Evolutionary conservation across 768 basidiomycete genomes (phyloP).

Genomic region (Suillus hirtellus): DNA sequence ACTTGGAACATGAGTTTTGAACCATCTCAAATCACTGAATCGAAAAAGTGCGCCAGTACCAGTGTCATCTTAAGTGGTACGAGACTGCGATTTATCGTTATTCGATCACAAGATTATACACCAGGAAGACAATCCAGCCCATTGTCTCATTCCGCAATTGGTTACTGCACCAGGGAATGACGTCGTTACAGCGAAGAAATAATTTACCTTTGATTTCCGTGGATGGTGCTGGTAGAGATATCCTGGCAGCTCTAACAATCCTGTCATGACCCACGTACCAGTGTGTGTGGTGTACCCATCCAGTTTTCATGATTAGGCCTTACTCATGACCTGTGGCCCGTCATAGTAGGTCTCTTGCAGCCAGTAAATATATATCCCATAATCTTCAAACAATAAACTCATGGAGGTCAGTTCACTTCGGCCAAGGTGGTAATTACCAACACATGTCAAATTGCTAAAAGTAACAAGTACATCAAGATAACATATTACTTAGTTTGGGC

Average conservation of each 20-base stretch:
- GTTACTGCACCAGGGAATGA: too few relatives aligned
- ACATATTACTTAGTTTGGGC: not conserved
- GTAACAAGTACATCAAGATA: not conserved
- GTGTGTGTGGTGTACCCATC: not conserved
- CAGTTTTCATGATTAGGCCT: not conserved
- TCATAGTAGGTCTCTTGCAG: not conserved
- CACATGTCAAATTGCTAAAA: not conserved
- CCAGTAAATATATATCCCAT: not conserved
- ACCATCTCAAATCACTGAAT: not conserved
- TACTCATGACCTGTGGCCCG: not conserved
- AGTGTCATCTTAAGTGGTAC: not conserved
- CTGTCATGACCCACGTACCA: not conserved
- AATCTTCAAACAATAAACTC: not conserved
- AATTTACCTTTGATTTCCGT: not conserved
- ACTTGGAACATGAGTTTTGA: not conserved
- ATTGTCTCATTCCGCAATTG: too few relatives aligned
- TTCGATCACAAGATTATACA: not conserved
- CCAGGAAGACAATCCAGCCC: not conserved
- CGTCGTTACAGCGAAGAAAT: too few relatives aligned
- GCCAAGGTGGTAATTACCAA: not conserved
- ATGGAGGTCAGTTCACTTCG: not conserved
- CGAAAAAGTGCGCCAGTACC: not conserved
- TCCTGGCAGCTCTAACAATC: not conserved
- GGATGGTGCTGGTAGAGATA: not conserved
- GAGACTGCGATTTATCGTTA: not conserved